Evolutionary conservation across 1,284 basidiomycete genomes (phyloP).

Genomic region (Bondarzewia mesenterica): DNA sequence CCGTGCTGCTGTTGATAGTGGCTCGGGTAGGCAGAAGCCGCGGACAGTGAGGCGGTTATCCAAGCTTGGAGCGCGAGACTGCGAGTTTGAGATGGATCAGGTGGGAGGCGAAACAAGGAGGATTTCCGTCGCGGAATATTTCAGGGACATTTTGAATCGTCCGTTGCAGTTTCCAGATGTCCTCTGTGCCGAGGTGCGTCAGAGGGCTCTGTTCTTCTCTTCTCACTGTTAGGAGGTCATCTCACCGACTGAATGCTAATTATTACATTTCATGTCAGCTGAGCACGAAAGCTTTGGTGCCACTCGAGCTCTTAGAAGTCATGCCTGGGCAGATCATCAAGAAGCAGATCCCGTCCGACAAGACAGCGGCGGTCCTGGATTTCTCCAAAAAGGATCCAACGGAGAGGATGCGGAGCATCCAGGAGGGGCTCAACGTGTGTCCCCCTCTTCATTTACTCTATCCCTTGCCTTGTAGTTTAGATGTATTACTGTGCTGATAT

Average conservation of each 20-base stretch:
- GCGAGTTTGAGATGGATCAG: constrained; percentile 33
- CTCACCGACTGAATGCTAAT: not conserved
- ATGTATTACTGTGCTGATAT: not conserved
- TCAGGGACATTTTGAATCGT: constrained; percentile 37
- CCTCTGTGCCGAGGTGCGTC: constrained; percentile 55
- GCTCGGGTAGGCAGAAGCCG: not conserved
- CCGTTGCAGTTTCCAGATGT: constrained; percentile 47
- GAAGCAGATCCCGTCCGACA: constrained; percentile 62
- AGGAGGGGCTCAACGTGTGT: constrained; percentile 43
- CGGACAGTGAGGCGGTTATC: constrained; percentile 43
- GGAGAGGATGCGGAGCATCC: constrained; percentile 54
- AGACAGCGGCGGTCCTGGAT: constrained; percentile 54
- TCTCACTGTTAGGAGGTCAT: too few species aligned
- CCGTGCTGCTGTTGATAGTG: not conserved
- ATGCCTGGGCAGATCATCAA: constrained; percentile 66
- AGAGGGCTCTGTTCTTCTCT: not conserved
- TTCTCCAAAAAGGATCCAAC: constrained; percentile 64
- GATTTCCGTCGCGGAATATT: constrained; percentile 55
- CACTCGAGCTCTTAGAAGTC: constrained; percentile 60
- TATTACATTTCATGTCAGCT: constrained; percentile 33
- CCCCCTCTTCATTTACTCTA: not conserved
- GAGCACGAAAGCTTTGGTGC: constrained; percentile 56
- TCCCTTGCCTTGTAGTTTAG: too few species aligned
- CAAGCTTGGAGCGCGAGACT: constrained; percentile 36
- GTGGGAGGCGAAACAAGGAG: constrained; percentile 33